phyloP scores from a whole-genome alignment of 805 yeast genomes.

The Saturnispora mendoncae region DNA sequence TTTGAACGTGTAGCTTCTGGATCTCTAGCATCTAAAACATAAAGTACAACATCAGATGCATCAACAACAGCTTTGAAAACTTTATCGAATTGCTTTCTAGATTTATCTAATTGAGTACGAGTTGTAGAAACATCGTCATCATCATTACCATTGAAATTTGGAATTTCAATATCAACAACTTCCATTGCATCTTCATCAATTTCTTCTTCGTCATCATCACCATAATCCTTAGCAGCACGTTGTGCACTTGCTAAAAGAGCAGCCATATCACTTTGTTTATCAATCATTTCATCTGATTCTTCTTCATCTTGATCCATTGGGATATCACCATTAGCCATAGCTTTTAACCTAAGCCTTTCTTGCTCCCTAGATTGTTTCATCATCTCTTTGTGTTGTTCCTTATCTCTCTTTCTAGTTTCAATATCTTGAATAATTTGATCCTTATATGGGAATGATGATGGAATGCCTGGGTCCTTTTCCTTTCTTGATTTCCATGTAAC shows the following conservation, averaged over 20 bases:
- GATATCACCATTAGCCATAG: slow-evolving; percentile 23
- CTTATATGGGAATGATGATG: slow-evolving; percentile 90
- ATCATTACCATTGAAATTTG: slow-evolving; percentile 28
- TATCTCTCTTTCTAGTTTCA: slow-evolving; percentile 50
- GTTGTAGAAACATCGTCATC: slow-evolving; percentile 21
- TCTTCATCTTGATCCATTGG: slow-evolving; percentile 29
- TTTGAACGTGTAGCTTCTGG: slow-evolving; percentile 92
- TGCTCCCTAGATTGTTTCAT: slow-evolving; percentile 42
- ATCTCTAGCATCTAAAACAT: slow-evolving; percentile 95
- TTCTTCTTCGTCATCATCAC: slow-evolving; percentile 54
- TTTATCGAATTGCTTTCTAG: slow-evolving; percentile 88
- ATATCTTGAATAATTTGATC: slow-evolving; percentile 68
- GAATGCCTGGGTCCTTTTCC: slow-evolving; percentile 90
- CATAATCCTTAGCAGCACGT: slow-evolving; percentile 69
- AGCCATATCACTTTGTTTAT: slow-evolving; percentile 44
- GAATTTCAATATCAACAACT: slow-evolving; percentile 40
- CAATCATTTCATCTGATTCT: slow-evolving; percentile 31
- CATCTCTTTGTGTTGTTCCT: slow-evolving; percentile 44
- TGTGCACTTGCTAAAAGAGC: slow-evolving; percentile 89
- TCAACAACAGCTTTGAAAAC: slow-evolving; percentile 90
- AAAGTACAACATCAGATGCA: slow-evolving; percentile 80
- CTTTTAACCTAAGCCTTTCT: slow-evolving; percentile 13
- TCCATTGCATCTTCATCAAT: slow-evolving; percentile 34
- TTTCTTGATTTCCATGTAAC: slow-evolving; percentile 84
- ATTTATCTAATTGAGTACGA: slow-evolving; percentile 52